Percentiles rank a stretch among this genome's conserved stretches.
Conservation (phyloP, 495 filamentous ascomycete genomes). For the Pseudoneurospora amorphoporcata region DNA sequence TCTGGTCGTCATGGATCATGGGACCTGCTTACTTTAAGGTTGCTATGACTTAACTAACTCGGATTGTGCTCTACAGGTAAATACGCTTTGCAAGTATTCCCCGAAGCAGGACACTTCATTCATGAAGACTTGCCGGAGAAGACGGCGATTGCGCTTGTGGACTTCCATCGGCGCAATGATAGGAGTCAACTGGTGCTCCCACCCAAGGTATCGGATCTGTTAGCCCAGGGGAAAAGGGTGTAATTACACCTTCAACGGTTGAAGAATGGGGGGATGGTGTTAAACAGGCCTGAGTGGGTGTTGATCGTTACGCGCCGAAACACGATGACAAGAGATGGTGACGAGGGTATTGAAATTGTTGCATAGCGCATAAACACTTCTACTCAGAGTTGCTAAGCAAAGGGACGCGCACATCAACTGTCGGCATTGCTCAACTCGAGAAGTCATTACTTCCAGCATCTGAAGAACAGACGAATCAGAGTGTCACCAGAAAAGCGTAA, state of each 20-base stretch:
- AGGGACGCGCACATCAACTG: no score
- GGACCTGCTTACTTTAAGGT: background rate
- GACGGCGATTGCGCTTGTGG: slow-evolving; percentile 70
- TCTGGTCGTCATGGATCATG: background rate
- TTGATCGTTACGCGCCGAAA: background rate
- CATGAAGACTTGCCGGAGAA: slow-evolving; percentile 91
- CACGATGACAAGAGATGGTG: no score
- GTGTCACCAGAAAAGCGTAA: background rate
- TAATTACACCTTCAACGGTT: slow-evolving; percentile 8
- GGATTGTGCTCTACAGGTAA: slow-evolving; percentile 49
- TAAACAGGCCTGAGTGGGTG: no score
- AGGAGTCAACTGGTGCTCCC: slow-evolving; percentile 73
- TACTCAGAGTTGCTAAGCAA: no score
- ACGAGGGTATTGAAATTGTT: no score
- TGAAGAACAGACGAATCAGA: background rate
- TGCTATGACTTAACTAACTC: slow-evolving; percentile 1
- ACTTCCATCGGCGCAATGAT: slow-evolving; percentile 89
- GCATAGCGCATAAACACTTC: no score
- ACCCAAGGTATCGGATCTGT: slow-evolving; percentile 65
- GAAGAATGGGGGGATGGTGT: background rate
- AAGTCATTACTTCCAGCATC: no score
- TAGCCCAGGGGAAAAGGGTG: slow-evolving; percentile 43
- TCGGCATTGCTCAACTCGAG: no score
- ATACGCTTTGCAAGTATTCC: slow-evolving; percentile 90
- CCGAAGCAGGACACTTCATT: slow-evolving; percentile 91